Conservation (phyloP, 306 rosid genomes). For the Rosa rugosa region DNA sequence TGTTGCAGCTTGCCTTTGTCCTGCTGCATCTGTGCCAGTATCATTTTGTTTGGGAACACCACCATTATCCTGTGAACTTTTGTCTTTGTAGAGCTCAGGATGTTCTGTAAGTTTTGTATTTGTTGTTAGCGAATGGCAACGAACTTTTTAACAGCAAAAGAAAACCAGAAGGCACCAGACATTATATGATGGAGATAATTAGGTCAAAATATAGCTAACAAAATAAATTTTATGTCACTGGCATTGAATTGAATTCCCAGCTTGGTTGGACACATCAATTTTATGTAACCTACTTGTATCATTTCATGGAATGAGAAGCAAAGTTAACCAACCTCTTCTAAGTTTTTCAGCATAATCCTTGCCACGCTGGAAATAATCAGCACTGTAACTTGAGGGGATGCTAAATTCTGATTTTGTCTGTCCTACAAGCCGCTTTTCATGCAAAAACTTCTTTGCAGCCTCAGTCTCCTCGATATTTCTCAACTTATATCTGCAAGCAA, state of each 20-base stretch:
- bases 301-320: background rate
- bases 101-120: slow-evolving; percentile 60
- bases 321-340: slow-evolving; percentile 65
- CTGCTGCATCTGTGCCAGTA: slow-evolving; percentile 49
- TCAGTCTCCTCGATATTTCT: slow-evolving; percentile 96
- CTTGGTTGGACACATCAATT: background rate
- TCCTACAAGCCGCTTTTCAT: slow-evolving; percentile 88
- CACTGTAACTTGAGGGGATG: slow-evolving; percentile 93
- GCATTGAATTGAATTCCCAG: background rate
- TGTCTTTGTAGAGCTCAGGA: slow-evolving; percentile 92
- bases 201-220: background rate
- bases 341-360: slow-evolving; percentile 98
- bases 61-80: slow-evolving; percentile 58
- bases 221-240: background rate
- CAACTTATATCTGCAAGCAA: slow-evolving; percentile 69
- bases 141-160: background rate
- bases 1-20: slow-evolving; percentile 93
- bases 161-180: background rate
- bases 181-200: background rate
- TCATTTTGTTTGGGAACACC: slow-evolving; percentile 62
- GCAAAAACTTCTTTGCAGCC: slow-evolving; percentile 93
- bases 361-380: slow-evolving; percentile 98
- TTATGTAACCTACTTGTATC: background rate
- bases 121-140: slow-evolving; percentile 23
- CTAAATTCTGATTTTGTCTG: slow-evolving; percentile 76